Evolutionary conservation across 192 early-diverging fungal genomes (phyloP).

Genomic region (Mortierella hygrophila): DNA sequence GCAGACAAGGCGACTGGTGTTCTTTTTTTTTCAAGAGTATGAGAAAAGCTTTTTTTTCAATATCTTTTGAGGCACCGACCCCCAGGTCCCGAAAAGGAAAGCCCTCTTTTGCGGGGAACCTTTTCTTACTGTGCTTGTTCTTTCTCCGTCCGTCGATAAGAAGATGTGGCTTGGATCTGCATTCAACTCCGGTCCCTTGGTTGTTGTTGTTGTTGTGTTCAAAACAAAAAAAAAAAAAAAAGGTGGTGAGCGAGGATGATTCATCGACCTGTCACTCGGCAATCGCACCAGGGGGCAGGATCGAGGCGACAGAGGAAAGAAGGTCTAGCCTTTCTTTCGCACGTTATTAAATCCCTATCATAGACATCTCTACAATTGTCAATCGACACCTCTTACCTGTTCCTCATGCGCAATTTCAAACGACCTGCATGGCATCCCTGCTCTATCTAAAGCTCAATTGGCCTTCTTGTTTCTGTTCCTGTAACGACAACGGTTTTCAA

Average conservation of each 20-base stretch:
- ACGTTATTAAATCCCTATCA: too few relatives aligned
- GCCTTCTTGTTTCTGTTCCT: too few relatives aligned
- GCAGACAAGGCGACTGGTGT: background rate
- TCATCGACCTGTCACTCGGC: slow-evolving; percentile 14
- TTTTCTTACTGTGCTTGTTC: too few relatives aligned
- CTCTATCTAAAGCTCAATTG: too few relatives aligned
- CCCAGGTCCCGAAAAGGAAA: slow-evolving; percentile 31
- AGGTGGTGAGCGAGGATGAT: slow-evolving; percentile 34
- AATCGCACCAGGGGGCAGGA: background rate
- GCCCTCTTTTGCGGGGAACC: slow-evolving; percentile 39
- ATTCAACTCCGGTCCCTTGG: slow-evolving; percentile 1
- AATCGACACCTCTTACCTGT: too few relatives aligned
- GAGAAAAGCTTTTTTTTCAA: background rate
- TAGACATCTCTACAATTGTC: too few relatives aligned
- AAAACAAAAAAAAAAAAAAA: background rate
- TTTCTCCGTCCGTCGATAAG: background rate
- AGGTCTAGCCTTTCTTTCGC: background rate
- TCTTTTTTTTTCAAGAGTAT: background rate
- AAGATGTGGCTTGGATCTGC: background rate
- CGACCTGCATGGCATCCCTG: too few relatives aligned
- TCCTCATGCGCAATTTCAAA: too few relatives aligned
- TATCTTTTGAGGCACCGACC: slow-evolving; percentile 7
- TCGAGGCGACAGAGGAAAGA: background rate
- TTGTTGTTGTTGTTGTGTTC: background rate
- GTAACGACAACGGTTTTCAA: too few relatives aligned